phyloP scores from a whole-genome alignment of 768 basidiomycete species.

The Termitomyces sp. region DNA sequence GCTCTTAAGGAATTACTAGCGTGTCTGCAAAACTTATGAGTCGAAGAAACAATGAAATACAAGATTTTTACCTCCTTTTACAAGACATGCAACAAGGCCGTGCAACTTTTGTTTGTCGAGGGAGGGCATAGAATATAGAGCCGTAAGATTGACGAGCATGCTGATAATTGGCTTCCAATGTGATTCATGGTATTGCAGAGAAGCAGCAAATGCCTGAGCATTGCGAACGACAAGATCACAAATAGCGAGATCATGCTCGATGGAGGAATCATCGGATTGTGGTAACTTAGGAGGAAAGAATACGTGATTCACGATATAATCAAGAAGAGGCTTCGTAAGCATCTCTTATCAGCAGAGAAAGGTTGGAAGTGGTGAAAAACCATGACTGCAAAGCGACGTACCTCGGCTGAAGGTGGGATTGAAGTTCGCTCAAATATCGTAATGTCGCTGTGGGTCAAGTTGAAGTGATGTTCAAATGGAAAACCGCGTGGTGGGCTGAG shows the following conservation, averaged over 20 bases:
- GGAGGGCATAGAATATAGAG: slow-evolving; percentile 1
- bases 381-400: not conserved
- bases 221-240: slow-evolving; percentile 13
- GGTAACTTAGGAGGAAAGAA: slow-evolving; percentile 38
- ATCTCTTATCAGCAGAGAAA: not conserved
- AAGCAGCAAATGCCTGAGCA: slow-evolving; percentile 13
- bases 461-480: not conserved
- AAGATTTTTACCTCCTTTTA: slow-evolving; percentile 11
- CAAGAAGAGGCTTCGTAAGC: not conserved
- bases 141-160: slow-evolving; percentile 22
- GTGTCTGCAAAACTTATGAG: slow-evolving; percentile 22
- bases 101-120: slow-evolving; percentile 6
- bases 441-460: not conserved
- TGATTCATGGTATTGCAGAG: slow-evolving; percentile 4
- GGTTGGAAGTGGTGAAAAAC: not conserved
- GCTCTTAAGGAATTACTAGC: slow-evolving; percentile 30
- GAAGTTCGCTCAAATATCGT: not conserved
- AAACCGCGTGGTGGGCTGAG: not conserved
- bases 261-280: slow-evolving; percentile 23
- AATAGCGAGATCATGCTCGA: slow-evolving; percentile 20
- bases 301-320: slow-evolving; percentile 35
- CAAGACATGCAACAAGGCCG: slow-evolving; percentile 15
- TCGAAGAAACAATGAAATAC: not conserved
- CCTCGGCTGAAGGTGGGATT: not conserved
- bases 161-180: slow-evolving; percentile 24